Base-by-base conservation (phyloP, 1,284 basidiomycete species). In the Rhodotorula sp. region DNA sequence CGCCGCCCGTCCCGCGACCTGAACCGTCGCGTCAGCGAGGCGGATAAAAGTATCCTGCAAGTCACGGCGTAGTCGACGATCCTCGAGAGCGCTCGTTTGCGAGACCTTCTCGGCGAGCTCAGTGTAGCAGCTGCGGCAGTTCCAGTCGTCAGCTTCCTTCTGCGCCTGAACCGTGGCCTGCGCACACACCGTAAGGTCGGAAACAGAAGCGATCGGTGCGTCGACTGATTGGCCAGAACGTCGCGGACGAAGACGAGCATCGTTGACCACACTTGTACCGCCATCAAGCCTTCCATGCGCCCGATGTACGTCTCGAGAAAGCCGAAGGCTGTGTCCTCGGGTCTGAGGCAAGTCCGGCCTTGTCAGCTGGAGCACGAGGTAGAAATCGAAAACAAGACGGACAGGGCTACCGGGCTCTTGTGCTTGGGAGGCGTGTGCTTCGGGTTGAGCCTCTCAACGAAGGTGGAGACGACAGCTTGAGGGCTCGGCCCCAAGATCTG, bases 271-370 rank as follows among this genome's bases (percentile, higher is more conserved):
- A 97, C 90, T 81, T 98, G 95, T 8, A 92, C 84, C 2, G 92
- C 92, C 28, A 94, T 83, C 0, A 92, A 90, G 2, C 91, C 91
- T 79, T 98, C 94, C 58, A 99, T 81, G 10, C 88, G 86, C 28
- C 82, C 81, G n/a, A 96, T 80, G 78, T 98, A 98, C 66, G 88
- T 87, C 76, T 97, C 93, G 47, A 98, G 83, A 80, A 98, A 98
- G 50, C 84, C 85, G 82, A 93, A 92, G 28, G 93, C 34, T 62
- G 64, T 26, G 64, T 26, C 11, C 65, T 73, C 37, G 8, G 44
- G 1, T 16, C 24, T 57, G 10, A 2, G n/a, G 18, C 10, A 16
- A 34, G 9, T 11, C 3, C 0, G 24, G 22, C 5, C 13, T 3
- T 8, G 30, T 34, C 26, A 53, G 48, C 24, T 4, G 9, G 37